Evolutionary conservation across 176 grass and related monocot genomes (phyloP).

Genomic region (Carex myosuroides): DNA sequence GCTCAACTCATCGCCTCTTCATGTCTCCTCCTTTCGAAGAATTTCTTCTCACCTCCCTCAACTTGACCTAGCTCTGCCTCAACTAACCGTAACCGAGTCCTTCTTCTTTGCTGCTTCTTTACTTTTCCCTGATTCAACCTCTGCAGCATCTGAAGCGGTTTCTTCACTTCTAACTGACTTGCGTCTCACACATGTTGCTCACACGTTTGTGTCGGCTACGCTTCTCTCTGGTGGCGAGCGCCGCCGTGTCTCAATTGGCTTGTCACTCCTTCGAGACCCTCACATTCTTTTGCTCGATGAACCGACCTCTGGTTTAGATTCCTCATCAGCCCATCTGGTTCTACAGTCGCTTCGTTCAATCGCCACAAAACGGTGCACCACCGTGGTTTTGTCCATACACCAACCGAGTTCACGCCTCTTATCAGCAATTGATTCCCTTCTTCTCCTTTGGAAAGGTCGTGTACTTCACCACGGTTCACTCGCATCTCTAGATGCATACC

Average conservation of each 20-base stretch:
- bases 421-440: constrained; percentile 72
- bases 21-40: constrained; percentile 47
- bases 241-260: constrained; percentile 80
- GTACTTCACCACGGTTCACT: constrained; percentile 85
- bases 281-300: constrained; percentile 82
- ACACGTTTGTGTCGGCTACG: constrained; percentile 49
- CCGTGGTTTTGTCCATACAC: constrained; percentile 81
- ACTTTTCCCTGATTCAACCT: constrained; percentile 20
- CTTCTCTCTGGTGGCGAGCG: constrained; percentile 77
- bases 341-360: constrained; percentile 58
- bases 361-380: constrained; percentile 43
- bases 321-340: constrained; percentile 66
- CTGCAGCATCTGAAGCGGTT: constrained; percentile 21
- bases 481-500: constrained; percentile 51
- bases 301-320: constrained; percentile 83
- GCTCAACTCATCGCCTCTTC: constrained; percentile 56
- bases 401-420: constrained; percentile 86
- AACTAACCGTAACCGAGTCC: constrained; percentile 84
- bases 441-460: constrained; percentile 71
- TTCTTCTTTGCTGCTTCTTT: constrained; percentile 81
- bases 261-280: constrained; percentile 62
- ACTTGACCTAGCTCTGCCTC: constrained; percentile 48
- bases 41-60: constrained; percentile 81
- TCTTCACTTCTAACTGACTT: constrained; percentile 47
- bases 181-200: constrained; percentile 47